Evolutionary conservation across 352 stramenopile species (phyloP).

Genomic region (Globisporangium nunn): DNA sequence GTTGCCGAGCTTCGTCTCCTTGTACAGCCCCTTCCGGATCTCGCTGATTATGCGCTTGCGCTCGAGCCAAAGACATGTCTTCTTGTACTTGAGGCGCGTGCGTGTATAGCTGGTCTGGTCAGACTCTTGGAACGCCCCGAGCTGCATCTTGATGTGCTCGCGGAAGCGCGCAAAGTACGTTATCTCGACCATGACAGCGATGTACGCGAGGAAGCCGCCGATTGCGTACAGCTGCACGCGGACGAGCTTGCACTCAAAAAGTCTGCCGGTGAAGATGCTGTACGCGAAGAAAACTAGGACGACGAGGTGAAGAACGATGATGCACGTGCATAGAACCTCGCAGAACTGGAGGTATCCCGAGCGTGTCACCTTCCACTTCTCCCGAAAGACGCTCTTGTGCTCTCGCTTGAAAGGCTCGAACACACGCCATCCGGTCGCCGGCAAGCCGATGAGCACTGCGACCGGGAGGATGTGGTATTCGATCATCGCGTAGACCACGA

Average conservation of each 20-base stretch:
- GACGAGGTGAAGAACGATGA: constrained; percentile 42
- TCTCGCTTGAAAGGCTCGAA: constrained; percentile 67
- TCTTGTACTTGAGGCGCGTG: constrained; percentile 30
- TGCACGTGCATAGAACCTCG: constrained; percentile 50
- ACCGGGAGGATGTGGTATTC: constrained; percentile 62
- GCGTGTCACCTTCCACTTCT: constrained; percentile 49
- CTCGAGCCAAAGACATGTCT: constrained; percentile 37
- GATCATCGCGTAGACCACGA: constrained; percentile 57
- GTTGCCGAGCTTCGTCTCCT: constrained; percentile 62
- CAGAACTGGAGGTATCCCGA: constrained; percentile 73
- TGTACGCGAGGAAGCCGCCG: constrained; percentile 40
- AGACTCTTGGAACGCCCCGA: constrained; percentile 73
- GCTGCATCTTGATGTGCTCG: constrained; percentile 80
- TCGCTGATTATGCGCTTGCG: constrained; percentile 34
- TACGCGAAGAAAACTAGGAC: constrained; percentile 62
- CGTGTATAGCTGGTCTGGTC: constrained; percentile 40
- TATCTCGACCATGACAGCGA: constrained; percentile 57
- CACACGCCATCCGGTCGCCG: constrained; percentile 41
- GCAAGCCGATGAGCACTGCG: constrained; percentile 56
- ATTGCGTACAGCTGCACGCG: constrained; percentile 32
- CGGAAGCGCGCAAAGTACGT: constrained; percentile 76
- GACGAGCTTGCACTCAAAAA: constrained; percentile 44
- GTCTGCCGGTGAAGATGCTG: constrained; percentile 53
- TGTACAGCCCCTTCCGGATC: constrained; percentile 67
- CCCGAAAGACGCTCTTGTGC: background rate